phyloP scores from a whole-genome alignment of 305 asterid genomes.

The Caryopteris hybrid region DNA sequence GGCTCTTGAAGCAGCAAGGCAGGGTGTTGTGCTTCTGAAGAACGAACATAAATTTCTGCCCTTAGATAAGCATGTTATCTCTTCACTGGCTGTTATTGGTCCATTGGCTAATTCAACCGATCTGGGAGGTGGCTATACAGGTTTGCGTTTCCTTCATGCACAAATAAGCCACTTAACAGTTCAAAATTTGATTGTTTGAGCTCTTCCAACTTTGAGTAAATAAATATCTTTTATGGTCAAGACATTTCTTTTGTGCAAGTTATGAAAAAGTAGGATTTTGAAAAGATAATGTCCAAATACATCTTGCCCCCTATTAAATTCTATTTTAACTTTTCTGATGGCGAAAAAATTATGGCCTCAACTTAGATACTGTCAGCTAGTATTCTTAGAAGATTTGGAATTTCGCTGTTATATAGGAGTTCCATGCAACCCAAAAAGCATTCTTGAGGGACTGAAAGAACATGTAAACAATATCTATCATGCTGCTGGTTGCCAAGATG shows the following conservation, averaged over 20 bases:
- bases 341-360: neutral
- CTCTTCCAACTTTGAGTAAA: neutral
- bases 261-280: neutral
- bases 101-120: conserved; percentile 69
- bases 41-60: conserved; percentile 65
- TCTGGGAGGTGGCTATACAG: conserved; percentile 83
- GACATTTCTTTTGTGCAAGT: neutral
- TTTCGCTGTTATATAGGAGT: conserved; percentile 40
- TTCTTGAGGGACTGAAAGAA: conserved; percentile 48
- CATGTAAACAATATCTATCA: conserved; percentile 40
- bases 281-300: neutral
- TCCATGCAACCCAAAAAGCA: conserved; percentile 71
- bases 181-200: neutral
- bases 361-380: neutral
- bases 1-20: conserved; percentile 80
- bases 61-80: conserved; percentile 36
- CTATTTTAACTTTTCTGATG: neutral
- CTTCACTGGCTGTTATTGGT: conserved; percentile 77
- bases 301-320: neutral
- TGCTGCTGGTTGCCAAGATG: conserved; percentile 68
- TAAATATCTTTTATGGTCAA: neutral
- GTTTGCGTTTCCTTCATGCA: conserved; percentile 28
- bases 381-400: neutral
- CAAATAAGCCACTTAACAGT: neutral
- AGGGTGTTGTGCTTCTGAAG: conserved; percentile 91